Base-by-base conservation (phyloP, 495 filamentous ascomycete genomes). In the Penicillium silybi region DNA sequence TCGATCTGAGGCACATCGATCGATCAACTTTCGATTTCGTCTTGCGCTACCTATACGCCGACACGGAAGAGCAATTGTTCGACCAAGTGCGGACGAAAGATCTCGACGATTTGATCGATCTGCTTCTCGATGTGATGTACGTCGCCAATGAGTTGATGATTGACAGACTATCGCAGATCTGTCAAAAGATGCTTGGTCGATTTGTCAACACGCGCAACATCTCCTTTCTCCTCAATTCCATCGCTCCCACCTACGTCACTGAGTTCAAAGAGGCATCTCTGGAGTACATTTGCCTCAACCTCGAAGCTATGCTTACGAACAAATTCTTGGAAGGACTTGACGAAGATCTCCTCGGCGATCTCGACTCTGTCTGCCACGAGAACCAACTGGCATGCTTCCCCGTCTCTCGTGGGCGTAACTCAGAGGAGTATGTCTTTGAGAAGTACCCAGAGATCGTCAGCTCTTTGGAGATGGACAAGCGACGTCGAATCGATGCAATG, bases 141-240 rank as follows among this genome's bases (percentile, higher is more conserved):
- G 85, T 90, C 34, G 88, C 90, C 8, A 88, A 98, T 61, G 93
- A 97, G 59, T 75, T 98, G 52, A 96, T 98, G 91, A 80, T 98
- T 32, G 92, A 97, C 63, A 76, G 90, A 23, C 70, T 98, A 22
- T 89, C 86, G 11, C 89, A 95, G 64, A 83, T 92, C 13, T 97
- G 92, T 66, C 93, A 98, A 62, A 84, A 84, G 48, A 71, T 89
- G 39, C 80, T 97, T 52, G 93, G 93, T n/a, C 81, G 79, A 35
- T 96, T 92, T 68, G 86, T 95, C 15, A 92, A 82, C 48, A 87
- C 83, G 20, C 88, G 95, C 35, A 98, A 96, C 64, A 85, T 92
- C 43, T 87, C 88, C 39, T 81, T 85, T 40, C 71, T 97, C 11
- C 76, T 98, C 23, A 95, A 93, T 62, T 85, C 82, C 1, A 84